Conservation (phyloP, 2,329 filamentous ascomycete species). For the Epichloe scottii region DNA sequence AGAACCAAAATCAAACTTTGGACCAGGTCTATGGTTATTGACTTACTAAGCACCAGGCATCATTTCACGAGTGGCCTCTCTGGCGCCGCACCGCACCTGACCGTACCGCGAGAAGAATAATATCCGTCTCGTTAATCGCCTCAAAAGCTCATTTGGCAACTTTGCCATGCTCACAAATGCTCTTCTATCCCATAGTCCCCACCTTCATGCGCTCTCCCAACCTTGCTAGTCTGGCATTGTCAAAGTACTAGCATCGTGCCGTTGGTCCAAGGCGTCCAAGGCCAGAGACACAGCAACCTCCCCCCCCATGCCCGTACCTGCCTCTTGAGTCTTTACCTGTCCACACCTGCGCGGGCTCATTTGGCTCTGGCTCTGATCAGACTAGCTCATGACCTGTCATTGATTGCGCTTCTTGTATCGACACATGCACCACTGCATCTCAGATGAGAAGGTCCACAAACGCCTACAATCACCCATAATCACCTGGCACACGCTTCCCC, state of each 20-base stretch:
- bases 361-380: background rate
- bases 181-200: too few species aligned
- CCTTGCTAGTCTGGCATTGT: too few species aligned
- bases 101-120: too few species aligned
- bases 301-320: background rate
- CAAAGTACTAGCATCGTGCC: too few species aligned
- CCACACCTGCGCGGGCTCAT: background rate
- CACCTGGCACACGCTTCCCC: background rate
- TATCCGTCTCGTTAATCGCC: background rate
- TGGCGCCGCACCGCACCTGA: too few species aligned
- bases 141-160: background rate
- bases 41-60: too few species aligned
- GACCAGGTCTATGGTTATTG: background rate
- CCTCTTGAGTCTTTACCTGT: background rate
- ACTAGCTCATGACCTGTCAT: slow-evolving; percentile 1
- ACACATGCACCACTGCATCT: slow-evolving; percentile 1
- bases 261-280: too few species aligned
- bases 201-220: too few species aligned
- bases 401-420: background rate
- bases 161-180: background rate
- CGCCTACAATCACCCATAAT: background rate
- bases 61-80: background rate
- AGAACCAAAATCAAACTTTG: background rate
- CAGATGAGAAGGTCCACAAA: background rate
- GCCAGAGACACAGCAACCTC: background rate